A percentile compares a stretch with the other conserved stretches of the same genome.
These are phyloP conservation scores for Arthrobotrys megalospora DNA, from an alignment of 2,329 filamentous ascomycete genomes.

Conservation along the genomic window DNA sequence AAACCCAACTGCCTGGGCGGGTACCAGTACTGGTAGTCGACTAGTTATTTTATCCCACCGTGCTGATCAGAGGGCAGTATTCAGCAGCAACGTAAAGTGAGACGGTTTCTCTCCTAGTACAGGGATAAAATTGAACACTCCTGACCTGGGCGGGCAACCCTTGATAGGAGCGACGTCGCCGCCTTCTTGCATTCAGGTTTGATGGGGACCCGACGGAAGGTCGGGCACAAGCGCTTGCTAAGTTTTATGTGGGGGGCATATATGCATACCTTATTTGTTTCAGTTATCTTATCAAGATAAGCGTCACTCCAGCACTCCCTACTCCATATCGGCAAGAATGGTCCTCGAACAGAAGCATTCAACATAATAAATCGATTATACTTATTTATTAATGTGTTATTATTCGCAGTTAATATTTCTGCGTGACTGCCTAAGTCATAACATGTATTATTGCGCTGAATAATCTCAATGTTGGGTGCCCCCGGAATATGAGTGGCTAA, in stretches of 20 bases:
- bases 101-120: no score
- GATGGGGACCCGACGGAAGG: no score
- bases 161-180: no score
- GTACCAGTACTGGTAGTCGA: no score
- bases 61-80: no score
- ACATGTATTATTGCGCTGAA: constrained; percentile 65
- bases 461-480: constrained; percentile 65
- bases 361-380: constrained; percentile 67
- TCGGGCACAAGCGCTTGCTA: background rate
- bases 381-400: constrained; percentile 65
- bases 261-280: constrained; percentile 62
- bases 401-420: constrained; percentile 65
- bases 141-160: no score
- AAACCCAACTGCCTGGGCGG: no score
- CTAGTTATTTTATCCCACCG: no score
- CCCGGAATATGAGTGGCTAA: constrained; percentile 64
- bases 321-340: constrained; percentile 67
- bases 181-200: no score
- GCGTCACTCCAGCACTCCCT: constrained; percentile 67
- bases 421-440: constrained; percentile 67
- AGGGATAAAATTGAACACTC: no score
- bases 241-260: background rate
- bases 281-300: constrained; percentile 65
- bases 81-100: no score
- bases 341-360: constrained; percentile 66